Base-by-base conservation (phyloP, 2,329 filamentous ascomycete species). In the Aspergillus bombycis region DNA sequence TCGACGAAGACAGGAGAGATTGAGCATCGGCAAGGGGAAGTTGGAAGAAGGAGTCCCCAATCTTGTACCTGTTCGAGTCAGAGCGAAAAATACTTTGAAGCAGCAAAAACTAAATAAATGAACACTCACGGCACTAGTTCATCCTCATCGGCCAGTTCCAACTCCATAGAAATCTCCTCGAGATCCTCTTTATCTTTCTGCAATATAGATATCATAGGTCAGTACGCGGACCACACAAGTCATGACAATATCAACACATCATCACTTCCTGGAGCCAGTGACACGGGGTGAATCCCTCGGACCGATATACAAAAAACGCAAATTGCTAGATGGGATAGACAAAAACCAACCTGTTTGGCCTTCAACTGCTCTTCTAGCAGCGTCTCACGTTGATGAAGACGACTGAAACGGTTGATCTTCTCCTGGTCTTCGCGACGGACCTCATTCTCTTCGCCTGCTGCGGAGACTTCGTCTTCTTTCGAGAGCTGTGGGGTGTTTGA, bases 111-210 rank as follows among this genome's bases (percentile, higher is more conserved):
- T 14, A 26, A 26, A 23, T 19, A 38, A 50, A n/a, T 56, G 48
- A 70, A 60, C 58, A 82, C 89, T 77, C 85, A 97, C 91, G 92
- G 94, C 26, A 99, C 89, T 74, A 91, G 89, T 59, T 97, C 93
- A 71, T 98, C 94, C 78, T 99, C 95, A 77, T 98, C 94, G 58
- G 93, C 92, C 21, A 99, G 88, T 80, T 99, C 95, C 54, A 99
- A 85, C 78, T 99, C 95, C 60, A 86, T 92, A 2, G 90, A 91
- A 60, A 99, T 86, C 78, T 99, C 95, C 76, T 98, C 94, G 4
- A 98, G 87, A 75, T 98, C 95, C 79, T 99, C 95, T 81, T 97
- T 98, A 79, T 98, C 94, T 83, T 98, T 98, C 94, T 98, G 70
- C 50, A 34, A 16, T 97, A 70, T 10, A 41, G 23, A 45, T 52